Percentiles rank a stretch among this genome's conserved stretches.
Conservation (phyloP, 495 filamentous ascomycete species). For the Tuber umbilicatum region DNA sequence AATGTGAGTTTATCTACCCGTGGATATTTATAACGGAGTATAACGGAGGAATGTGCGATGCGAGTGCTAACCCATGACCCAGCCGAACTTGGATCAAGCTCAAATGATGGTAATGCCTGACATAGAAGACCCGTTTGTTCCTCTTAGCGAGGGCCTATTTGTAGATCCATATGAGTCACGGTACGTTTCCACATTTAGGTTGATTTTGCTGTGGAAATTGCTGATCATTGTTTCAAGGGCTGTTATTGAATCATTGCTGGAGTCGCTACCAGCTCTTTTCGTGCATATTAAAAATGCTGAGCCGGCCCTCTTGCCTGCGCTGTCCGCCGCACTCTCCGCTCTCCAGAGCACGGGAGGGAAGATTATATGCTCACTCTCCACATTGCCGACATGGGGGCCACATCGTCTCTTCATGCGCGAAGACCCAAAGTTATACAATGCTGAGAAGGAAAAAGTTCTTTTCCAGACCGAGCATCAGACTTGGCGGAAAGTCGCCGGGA, state of each 20-base stretch:
- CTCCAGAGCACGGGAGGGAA: conserved; percentile 84
- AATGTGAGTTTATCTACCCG: conserved; percentile 51
- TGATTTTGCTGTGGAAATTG: conserved; percentile 8
- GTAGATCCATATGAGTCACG: conserved; percentile 93
- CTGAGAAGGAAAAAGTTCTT: conserved; percentile 86
- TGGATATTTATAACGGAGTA: too few relatives aligned
- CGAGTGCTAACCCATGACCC: conserved; percentile 29
- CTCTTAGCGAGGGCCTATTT: conserved; percentile 83
- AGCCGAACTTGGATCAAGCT: conserved; percentile 73
- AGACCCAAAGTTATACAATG: conserved; percentile 75
- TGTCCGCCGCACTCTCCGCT: conserved; percentile 73
- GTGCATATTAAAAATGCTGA: conserved; percentile 80
- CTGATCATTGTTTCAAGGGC: conserved; percentile 46
- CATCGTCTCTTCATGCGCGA: conserved; percentile 76
- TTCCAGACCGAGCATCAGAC: conserved; percentile 81
- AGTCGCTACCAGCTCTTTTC: conserved; percentile 74
- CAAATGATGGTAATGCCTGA: conserved; percentile 99
- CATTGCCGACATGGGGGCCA: conserved; percentile 84
- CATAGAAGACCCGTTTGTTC: conserved; percentile 93
- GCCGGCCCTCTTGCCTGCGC: conserved; percentile 72
- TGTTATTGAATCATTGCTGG: conserved; percentile 77
- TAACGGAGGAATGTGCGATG: neutral
- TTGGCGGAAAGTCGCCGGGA: conserved; percentile 74
- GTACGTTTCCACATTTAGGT: conserved; percentile 43
- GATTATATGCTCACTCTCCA: conserved; percentile 76